These are phyloP conservation scores for Talaromyces marneffei DNA, from an alignment of 2,329 filamentous ascomycete species.

Conservation along the genomic window DNA sequence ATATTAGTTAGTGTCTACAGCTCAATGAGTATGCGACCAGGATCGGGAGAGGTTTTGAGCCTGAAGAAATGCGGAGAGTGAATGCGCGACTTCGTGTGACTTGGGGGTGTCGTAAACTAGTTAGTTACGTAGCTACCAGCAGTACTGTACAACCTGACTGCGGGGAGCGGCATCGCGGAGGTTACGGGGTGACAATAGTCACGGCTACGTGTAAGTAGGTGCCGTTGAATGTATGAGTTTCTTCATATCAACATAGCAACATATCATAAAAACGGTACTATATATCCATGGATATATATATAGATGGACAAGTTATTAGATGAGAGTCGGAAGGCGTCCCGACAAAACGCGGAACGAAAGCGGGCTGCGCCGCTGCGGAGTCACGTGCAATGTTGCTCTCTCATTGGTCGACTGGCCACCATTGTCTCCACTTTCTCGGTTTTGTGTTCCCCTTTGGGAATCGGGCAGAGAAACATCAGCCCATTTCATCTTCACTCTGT, in stretches of 20 bases:
- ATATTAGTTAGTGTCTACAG: too few species aligned
- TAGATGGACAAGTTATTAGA: not conserved
- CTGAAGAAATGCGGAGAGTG: not conserved
- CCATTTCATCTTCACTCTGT: not conserved
- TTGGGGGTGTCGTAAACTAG: too few species aligned
- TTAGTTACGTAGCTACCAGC: too few species aligned
- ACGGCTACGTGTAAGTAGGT: too few species aligned
- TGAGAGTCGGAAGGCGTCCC: not conserved
- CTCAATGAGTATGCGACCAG: not conserved
- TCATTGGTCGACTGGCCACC: not conserved
- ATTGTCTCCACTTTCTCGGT: not conserved
- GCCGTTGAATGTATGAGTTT: too few species aligned
- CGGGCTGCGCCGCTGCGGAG: not conserved
- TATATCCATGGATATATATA: too few species aligned
- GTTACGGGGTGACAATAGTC: too few species aligned
- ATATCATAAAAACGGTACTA: too few species aligned
- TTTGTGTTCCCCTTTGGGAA: constrained; percentile 7
- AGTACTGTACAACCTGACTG: not conserved
- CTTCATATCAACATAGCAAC: not conserved
- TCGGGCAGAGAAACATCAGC: not conserved
- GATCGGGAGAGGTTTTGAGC: not conserved
- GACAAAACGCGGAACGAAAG: not conserved
- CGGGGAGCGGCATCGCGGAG: not conserved
- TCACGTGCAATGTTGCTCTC: not conserved
- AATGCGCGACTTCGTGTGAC: not conserved